Evolutionary conservation across 2,329 filamentous ascomycete genomes (phyloP), one percentile per base, ranked within the genome.

Genomic region (Polychaeton citri): DNA sequence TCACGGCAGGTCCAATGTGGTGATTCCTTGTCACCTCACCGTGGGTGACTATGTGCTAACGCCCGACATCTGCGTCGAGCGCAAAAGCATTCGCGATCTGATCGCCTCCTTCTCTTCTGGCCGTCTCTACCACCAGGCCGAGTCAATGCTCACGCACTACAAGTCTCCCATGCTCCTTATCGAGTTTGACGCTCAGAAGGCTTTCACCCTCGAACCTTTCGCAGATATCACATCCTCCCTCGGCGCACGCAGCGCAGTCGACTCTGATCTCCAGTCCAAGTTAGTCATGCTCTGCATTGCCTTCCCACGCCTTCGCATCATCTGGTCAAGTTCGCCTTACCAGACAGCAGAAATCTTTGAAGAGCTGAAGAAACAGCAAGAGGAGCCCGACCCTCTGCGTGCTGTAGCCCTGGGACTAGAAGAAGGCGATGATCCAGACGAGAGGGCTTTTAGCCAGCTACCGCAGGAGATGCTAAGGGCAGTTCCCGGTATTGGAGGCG

Each of bases 281-380:
- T 69, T 98, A 32, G 90, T 95, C 9, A 75, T 96, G 31, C 71
- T 98, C 15, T 95, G 87, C 0, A 72, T 98, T 4, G 83, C 88
- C 0, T 98, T 96, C 50, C 90, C 90, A 0, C 76, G 76, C 16
- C 70, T 98, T 33, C 80, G 84, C 45, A 81, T 98, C 48, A 85
- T 98, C 48, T 98, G 90, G 90, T 90, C 82, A 6, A 83, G 76
- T 6, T 86, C 80, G 8, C 88, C 90, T 0, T 94, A 93, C 54
- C 87, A 98, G 58, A 96, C 90, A 1, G 90, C 90, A 1, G 87
- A 96, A 63, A 96, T 98, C 43, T 96, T 98, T 55, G 80, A 87
- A 50, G 79, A 85, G 46, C 72, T 98, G 37, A 98, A 98, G 64
- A 81, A 85, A 46, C 80, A 86, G 50, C 81, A 88, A 48, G 69